Conservation (phyloP, 2,329 filamentous ascomycete species). For the Aureobasidium lini region DNA sequence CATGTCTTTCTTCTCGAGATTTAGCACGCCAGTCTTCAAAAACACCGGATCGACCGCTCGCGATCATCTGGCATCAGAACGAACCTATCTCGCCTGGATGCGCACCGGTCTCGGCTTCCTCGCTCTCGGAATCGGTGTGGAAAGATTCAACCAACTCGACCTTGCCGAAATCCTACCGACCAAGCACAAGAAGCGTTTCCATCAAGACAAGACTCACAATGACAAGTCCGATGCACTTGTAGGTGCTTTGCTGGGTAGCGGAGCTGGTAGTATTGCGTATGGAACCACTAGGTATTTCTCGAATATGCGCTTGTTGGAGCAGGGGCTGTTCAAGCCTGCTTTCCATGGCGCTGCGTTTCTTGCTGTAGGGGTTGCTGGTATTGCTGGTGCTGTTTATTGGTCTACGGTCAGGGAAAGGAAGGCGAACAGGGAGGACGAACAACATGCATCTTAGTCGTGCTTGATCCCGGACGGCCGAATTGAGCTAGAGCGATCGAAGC, state of each 20-base stretch:
- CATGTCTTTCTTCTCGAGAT: slow-evolving; percentile 8
- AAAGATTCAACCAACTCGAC: slow-evolving; percentile 34
- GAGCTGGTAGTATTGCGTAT: slow-evolving; percentile 40
- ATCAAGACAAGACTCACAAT: slow-evolving; percentile 8
- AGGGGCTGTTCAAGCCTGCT: slow-evolving; percentile 35
- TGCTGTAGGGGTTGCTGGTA: slow-evolving; percentile 23
- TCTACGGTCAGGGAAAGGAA: neutral
- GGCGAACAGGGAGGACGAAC: neutral
- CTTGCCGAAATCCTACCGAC: slow-evolving; percentile 23
- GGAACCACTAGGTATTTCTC: slow-evolving; percentile 43
- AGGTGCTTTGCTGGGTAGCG: slow-evolving; percentile 36
- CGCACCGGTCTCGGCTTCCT: slow-evolving; percentile 46
- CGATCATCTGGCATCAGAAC: slow-evolving; percentile 48
- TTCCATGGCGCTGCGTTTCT: slow-evolving; percentile 23
- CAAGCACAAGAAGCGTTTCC: slow-evolving; percentile 27
- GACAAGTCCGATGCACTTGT: slow-evolving; percentile 16
- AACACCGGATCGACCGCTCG: slow-evolving; percentile 45
- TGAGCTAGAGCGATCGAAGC: neutral
- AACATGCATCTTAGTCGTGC: neutral
- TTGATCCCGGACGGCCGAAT: neutral
- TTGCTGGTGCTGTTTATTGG: slow-evolving; percentile 23
- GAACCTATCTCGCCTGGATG: slow-evolving; percentile 47
- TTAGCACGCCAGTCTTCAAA: slow-evolving; percentile 21
- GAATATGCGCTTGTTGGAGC: slow-evolving; percentile 35
- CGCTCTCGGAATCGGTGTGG: slow-evolving; percentile 45